Conservation (phyloP, 1,139 yeast species). For the Candida sojae region DNA sequence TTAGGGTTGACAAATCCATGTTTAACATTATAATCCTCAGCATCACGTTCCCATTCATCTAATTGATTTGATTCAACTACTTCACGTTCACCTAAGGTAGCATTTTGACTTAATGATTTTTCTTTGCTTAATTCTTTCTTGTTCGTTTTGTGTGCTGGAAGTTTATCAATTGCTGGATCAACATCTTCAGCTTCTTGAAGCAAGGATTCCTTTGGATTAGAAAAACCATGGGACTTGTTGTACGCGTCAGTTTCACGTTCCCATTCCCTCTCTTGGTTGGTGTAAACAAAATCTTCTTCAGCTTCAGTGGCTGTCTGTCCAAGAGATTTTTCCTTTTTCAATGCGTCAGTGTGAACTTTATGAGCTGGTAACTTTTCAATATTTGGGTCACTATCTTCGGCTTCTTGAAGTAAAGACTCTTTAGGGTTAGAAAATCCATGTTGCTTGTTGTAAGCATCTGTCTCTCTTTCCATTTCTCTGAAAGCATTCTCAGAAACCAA, state of each 20-base stretch:
- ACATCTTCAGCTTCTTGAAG: constrained; percentile 5
- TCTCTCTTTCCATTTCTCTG: constrained; percentile 20
- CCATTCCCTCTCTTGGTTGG: constrained; percentile 10
- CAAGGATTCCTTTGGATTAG: constrained; percentile 17
- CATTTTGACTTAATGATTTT: neutral
- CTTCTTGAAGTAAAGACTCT: constrained; percentile 30
- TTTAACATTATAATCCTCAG: constrained; percentile 29
- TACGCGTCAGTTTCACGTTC: constrained; percentile 27
- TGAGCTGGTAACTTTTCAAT: constrained; percentile 21
- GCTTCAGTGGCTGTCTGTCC: constrained; percentile 4
- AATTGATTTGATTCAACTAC: constrained; percentile 10
- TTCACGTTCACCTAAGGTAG: constrained; percentile 1
- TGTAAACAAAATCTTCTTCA: constrained; percentile 10
- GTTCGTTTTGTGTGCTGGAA: constrained; percentile 4
- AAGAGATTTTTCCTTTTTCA: constrained; percentile 6
- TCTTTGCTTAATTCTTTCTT: neutral
- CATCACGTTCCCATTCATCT: constrained; percentile 22
- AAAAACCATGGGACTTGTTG: constrained; percentile 30
- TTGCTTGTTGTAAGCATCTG: constrained; percentile 28
- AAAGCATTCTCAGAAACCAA: constrained; percentile 2
- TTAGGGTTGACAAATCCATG: constrained; percentile 26
- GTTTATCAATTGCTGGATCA: constrained; percentile 1
- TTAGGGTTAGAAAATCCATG: constrained; percentile 26
- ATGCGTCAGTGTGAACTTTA: constrained; percentile 8
- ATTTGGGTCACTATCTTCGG: constrained; percentile 25